Conservation (phyloP, 73 alveolate species). For the Paramecium octaurelia region DNA sequence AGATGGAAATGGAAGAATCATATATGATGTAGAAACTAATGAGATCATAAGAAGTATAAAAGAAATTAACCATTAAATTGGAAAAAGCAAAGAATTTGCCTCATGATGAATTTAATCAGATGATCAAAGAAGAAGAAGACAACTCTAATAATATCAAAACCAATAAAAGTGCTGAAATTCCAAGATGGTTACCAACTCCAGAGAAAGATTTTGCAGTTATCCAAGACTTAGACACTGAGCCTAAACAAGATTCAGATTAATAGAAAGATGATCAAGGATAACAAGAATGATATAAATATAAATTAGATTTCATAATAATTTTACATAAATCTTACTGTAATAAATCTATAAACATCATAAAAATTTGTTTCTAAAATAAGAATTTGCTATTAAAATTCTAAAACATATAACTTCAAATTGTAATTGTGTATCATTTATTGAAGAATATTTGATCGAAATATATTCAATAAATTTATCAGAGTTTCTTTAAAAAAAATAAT, state of each 20-base stretch:
- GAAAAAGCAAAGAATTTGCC: conserved; percentile 25
- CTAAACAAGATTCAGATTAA: neutral
- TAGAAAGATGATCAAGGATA: neutral
- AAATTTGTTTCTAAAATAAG: no score
- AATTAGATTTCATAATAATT: neutral
- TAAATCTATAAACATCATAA: no score
- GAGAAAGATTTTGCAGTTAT: neutral
- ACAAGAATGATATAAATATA: neutral
- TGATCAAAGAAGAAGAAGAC: conserved; percentile 11
- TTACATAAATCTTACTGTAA: neutral
- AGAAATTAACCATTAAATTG: conserved; percentile 26
- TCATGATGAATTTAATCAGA: neutral
- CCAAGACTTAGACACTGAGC: neutral
- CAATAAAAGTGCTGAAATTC: neutral
- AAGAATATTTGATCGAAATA: no score
- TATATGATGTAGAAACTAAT: neutral
- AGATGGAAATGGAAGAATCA: conserved; percentile 12
- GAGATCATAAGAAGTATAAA: conserved; percentile 10
- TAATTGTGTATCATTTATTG: no score
- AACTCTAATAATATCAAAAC: neutral
- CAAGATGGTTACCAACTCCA: conserved; percentile 51
- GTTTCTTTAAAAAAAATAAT: no score
- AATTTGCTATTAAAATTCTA: no score
- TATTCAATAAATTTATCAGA: no score
- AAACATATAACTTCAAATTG: no score